Base-by-base conservation (phyloP, 1,284 basidiomycete species). In the Polyporus tsugae region DNA sequence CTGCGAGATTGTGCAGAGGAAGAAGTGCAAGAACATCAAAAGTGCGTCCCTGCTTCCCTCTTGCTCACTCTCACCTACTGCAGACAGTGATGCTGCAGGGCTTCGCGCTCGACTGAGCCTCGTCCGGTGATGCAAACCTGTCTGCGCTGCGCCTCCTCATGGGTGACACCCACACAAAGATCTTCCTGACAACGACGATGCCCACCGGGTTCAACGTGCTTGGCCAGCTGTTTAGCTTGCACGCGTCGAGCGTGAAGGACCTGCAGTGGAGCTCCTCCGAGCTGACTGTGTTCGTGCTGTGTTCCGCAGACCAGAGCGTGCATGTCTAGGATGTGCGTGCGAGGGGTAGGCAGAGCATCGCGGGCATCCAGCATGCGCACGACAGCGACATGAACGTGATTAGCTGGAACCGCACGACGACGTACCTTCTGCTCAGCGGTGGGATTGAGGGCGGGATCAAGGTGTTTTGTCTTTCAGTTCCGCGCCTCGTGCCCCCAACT, bases 351-450 rank as follows among this genome's bases (percentile, higher is more conserved):
- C 92, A 90, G 82, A 94, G 90, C 75, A 95, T 95, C 13, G 91
- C 96, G 19, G 89, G 90, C 13, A 92, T 99, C 52, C 86, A 89
- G 64, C 82, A 85, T 25, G 97, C 97, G 0, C 98, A 99, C 76
- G 88, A 91, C 38, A 91, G 91, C 77, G 98, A 99, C 76, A 96
- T 99, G 65, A 99, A 99, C 79, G 98, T 99, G 19, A 98, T 99
- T 78, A 96, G 94, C 79, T 99, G 98, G 98, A 99, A 98, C 82
- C 89, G 85, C 75, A 84, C 84, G 17, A 92, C 96, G 4, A 88
- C 89, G 67, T 98, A 99, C 81, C 83, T 99, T 55, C 86, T 99
- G 52, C 85, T 97, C 10, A 96, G 95, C 68, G 98, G 98, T 61
- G 97, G 97, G 0, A 98, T 99, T 77, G 98, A 99, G 77, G 97